Evolutionary conservation across 2,329 filamentous ascomycete genomes (phyloP).

Genomic region (Exserohilum rostratum): DNA sequence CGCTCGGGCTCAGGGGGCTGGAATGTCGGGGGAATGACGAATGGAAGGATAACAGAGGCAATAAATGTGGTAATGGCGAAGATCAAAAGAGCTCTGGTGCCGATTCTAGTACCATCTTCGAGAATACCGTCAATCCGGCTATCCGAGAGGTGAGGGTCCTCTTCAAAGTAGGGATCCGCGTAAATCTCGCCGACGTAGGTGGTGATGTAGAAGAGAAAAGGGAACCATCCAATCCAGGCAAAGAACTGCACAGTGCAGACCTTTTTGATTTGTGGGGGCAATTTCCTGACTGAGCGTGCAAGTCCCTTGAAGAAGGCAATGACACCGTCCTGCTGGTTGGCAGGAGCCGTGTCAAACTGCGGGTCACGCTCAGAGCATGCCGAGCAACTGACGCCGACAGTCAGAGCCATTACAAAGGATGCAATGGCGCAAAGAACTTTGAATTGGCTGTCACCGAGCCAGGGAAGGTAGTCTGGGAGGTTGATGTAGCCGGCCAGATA

Average conservation of each 20-base stretch:
- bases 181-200: constrained; percentile 95
- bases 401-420: constrained; percentile 71
- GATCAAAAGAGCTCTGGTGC: constrained; percentile 85
- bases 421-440: constrained; percentile 89
- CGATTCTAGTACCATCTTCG: constrained; percentile 83
- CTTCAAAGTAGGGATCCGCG: constrained; percentile 77
- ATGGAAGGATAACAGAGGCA: constrained; percentile 82
- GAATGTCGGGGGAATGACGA: constrained; percentile 84
- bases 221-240: constrained; percentile 95
- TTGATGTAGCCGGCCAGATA: constrained; percentile 87
- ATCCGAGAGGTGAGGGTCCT: constrained; percentile 77
- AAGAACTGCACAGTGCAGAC: constrained; percentile 72
- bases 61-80: constrained; percentile 85
- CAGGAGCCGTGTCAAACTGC: constrained; percentile 68
- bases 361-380: constrained; percentile 82
- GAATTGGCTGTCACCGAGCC: constrained; percentile 87
- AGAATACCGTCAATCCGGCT: constrained; percentile 79
- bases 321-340: constrained; percentile 63
- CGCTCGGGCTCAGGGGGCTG: constrained; percentile 50
- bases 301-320: constrained; percentile 80
- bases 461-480: constrained; percentile 75
- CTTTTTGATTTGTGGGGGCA: constrained; percentile 81
- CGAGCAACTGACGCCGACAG: constrained; percentile 72
- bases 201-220: constrained; percentile 92
- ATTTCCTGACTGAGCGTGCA: constrained; percentile 73